A percentile compares a stretch with the other conserved stretches of the same genome.
These are phyloP conservation scores for Castanea crenata DNA, from an alignment of 306 rosid genomes.

Conservation along the genomic window DNA sequence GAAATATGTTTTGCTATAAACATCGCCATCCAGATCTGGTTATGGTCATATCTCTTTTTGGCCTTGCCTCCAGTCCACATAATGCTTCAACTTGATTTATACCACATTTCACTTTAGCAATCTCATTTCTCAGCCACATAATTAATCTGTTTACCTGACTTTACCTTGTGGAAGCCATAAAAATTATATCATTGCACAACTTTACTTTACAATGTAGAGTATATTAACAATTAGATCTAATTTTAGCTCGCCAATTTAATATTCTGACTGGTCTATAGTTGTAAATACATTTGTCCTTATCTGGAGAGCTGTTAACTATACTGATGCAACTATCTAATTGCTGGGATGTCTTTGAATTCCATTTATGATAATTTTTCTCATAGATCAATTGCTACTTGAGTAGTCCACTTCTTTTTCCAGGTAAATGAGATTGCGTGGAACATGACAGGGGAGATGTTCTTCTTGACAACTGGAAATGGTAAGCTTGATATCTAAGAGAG, in stretches of 20 bases:
- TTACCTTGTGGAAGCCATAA: background rate
- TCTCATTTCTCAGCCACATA: background rate
- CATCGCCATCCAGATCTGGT: background rate
- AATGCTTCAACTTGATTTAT: background rate
- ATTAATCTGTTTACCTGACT: background rate
- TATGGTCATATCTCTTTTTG: background rate
- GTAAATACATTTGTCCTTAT: background rate
- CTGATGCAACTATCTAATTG: constrained; percentile 6
- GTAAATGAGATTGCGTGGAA: constrained; percentile 98
- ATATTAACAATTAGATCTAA: no score
- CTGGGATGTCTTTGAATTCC: background rate
- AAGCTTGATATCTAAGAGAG: constrained; percentile 22
- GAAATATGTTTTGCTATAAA: background rate
- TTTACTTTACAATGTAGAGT: background rate
- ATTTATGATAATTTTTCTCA: background rate
- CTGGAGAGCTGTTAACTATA: background rate
- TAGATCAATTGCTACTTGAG: constrained; percentile 9
- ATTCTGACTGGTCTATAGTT: constrained; percentile 17
- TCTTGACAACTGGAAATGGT: constrained; percentile 95
- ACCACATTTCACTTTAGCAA: background rate
- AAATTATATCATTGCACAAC: background rate
- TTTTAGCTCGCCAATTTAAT: background rate
- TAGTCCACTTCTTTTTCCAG: constrained; percentile 32
- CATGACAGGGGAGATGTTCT: constrained; percentile 90
- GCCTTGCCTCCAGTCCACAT: background rate